Percentiles rank a stretch among this genome's conserved stretches.
phyloP scores from a whole-genome alignment of 2,329 filamentous ascomycete genomes.

The Trichophyton simii region DNA sequence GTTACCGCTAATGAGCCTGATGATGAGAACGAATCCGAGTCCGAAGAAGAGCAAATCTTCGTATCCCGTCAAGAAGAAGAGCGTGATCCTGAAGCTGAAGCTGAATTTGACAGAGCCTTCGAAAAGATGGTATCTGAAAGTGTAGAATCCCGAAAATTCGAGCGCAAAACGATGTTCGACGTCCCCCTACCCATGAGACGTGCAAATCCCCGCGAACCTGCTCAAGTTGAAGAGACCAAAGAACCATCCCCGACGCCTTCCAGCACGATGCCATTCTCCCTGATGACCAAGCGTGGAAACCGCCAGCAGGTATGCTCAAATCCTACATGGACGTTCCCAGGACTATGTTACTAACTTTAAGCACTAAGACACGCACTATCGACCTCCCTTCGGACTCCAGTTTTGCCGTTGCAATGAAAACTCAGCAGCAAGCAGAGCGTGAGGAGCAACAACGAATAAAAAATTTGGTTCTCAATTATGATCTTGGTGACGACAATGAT shows the following conservation, averaged over 20 bases:
- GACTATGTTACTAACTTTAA: background rate
- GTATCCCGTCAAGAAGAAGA: constrained; percentile 85
- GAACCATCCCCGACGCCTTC: constrained; percentile 19
- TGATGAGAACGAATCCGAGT: constrained; percentile 43
- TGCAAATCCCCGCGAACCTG: constrained; percentile 46
- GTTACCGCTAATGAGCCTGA: constrained; percentile 18
- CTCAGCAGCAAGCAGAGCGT: constrained; percentile 83
- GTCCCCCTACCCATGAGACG: constrained; percentile 88
- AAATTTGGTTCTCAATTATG: constrained; percentile 90
- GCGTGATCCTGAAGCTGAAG: constrained; percentile 83
- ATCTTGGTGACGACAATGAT: constrained; percentile 70
- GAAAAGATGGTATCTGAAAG: constrained; percentile 98
- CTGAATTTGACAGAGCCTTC: constrained; percentile 94
- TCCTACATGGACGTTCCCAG: background rate
- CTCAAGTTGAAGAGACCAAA: constrained; percentile 27
- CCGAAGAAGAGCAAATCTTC: constrained; percentile 77
- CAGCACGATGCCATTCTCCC: constrained; percentile 86
- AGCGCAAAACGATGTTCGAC: constrained; percentile 87
- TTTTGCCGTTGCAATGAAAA: constrained; percentile 92
- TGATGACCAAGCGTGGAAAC: constrained; percentile 92
- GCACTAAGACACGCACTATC: constrained; percentile 69
- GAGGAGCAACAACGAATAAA: constrained; percentile 99
- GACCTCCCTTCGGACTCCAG: constrained; percentile 76
- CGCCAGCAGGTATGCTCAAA: constrained; percentile 61
- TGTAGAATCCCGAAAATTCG: constrained; percentile 87